Percentiles rank a stretch among this genome's conserved stretches.
Conservation (phyloP, 139 green algal genomes). For the Volvox reticuliferus region DNA sequence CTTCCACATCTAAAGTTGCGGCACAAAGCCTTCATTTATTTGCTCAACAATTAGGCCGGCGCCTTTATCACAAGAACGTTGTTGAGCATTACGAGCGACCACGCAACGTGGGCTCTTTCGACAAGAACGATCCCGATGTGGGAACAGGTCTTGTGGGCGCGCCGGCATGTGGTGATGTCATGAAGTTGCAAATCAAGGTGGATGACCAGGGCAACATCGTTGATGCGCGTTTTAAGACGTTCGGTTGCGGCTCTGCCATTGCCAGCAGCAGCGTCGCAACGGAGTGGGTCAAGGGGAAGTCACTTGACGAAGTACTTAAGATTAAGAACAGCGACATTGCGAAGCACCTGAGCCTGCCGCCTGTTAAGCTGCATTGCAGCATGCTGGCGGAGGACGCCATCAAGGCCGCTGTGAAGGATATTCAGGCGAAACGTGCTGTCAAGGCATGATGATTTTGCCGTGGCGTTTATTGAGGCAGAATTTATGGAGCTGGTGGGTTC, state of each 20-base stretch:
- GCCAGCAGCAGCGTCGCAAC: slow-evolving; percentile 95
- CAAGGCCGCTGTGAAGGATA: slow-evolving; percentile 95
- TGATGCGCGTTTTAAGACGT: slow-evolving; percentile 99
- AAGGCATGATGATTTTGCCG: neutral
- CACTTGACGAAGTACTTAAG: slow-evolving; percentile 87
- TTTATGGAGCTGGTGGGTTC: too few species aligned
- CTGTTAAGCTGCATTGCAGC: slow-evolving; percentile 99
- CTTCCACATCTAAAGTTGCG: neutral
- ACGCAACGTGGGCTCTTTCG: slow-evolving; percentile 97
- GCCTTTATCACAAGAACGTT: slow-evolving; percentile 91
- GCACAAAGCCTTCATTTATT: neutral
- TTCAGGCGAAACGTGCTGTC: slow-evolving; percentile 80
- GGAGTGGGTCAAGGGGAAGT: slow-evolving; percentile 95
- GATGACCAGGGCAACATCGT: slow-evolving; percentile 94
- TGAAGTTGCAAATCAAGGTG: slow-evolving; percentile 99
- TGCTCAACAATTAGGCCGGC: neutral
- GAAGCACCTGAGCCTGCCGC: slow-evolving; percentile 96
- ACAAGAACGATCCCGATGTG: slow-evolving; percentile 94
- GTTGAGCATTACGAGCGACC: slow-evolving; percentile 99
- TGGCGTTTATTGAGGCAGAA: too few species aligned
- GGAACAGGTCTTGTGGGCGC: slow-evolving; percentile 91
- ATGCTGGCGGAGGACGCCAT: slow-evolving; percentile 98
- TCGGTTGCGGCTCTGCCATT: slow-evolving; percentile 98
- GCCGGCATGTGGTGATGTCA: slow-evolving; percentile 98
- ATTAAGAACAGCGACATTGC: slow-evolving; percentile 98